Evolutionary conservation across 176 grass and related monocot genomes (phyloP).

Genomic region (Stipa capillata): DNA sequence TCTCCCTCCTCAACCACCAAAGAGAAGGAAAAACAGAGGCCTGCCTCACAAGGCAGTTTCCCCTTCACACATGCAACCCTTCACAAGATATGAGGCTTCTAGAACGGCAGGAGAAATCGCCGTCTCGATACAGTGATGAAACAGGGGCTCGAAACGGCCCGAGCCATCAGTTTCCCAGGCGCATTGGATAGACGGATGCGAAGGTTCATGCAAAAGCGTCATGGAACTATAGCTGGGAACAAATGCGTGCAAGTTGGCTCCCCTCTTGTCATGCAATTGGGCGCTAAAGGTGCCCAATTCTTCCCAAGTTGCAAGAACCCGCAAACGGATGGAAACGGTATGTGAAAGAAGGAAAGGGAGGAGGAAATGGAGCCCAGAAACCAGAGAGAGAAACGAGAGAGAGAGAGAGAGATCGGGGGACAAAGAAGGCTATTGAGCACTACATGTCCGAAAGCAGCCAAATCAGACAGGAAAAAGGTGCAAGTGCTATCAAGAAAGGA

Average conservation of each 20-base stretch:
- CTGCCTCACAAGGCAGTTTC: neutral
- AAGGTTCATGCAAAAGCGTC: neutral
- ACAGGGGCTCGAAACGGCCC: neutral
- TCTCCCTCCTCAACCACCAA: neutral
- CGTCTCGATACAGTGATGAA: neutral
- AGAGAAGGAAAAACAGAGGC: neutral
- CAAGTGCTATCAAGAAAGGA: neutral
- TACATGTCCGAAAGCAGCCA: neutral
- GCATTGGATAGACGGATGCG: neutral
- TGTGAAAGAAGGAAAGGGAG: neutral
- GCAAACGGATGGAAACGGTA: neutral
- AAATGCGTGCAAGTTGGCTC: neutral
- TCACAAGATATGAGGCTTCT: neutral
- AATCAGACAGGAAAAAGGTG: neutral
- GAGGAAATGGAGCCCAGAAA: constrained; percentile 15
- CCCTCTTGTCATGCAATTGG: neutral
- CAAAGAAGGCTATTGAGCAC: neutral
- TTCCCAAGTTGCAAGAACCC: constrained; percentile 11
- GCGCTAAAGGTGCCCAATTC: neutral
- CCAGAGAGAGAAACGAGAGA: too few species aligned
- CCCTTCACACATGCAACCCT: neutral
- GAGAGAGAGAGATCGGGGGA: neutral
- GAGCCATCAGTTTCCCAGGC: neutral
- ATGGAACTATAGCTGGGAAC: neutral
- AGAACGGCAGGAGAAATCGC: neutral